A percentile compares a stretch with the other conserved stretches of the same genome.
Evolutionary conservation across 108 stramenopile species (phyloP).

Genomic region (Cyclotella kingstonii): DNA sequence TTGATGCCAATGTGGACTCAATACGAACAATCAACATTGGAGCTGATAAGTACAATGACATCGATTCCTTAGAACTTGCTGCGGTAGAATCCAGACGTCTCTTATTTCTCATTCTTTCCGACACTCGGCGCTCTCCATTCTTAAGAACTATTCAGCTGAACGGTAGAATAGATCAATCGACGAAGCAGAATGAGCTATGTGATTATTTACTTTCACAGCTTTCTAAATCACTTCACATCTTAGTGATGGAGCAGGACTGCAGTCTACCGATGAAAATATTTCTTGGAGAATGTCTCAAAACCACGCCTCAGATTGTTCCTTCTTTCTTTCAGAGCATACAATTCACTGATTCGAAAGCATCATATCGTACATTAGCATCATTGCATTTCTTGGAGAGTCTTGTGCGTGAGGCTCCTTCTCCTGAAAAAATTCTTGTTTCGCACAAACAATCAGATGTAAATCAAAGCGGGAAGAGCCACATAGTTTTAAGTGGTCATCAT

Average conservation of each 20-base stretch:
- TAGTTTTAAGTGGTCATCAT: neutral
- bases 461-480: neutral
- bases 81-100: constrained; percentile 60
- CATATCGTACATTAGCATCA: constrained; percentile 50
- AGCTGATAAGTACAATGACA: constrained; percentile 26
- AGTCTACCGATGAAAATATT: constrained; percentile 41
- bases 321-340: constrained; percentile 48
- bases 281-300: constrained; percentile 40
- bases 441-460: neutral
- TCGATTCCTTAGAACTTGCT: constrained; percentile 19
- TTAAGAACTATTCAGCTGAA: constrained; percentile 24
- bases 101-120: constrained; percentile 58
- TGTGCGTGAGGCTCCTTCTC: constrained; percentile 48
- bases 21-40: constrained; percentile 29
- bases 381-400: constrained; percentile 51
- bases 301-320: constrained; percentile 50
- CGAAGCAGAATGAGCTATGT: constrained; percentile 19
- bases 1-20: constrained; percentile 23
- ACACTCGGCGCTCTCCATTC: constrained; percentile 51
- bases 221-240: constrained; percentile 32
- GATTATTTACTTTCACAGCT: constrained; percentile 21
- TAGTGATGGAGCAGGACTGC: constrained; percentile 35
- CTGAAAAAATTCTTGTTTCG: constrained; percentile 8
- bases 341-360: constrained; percentile 58
- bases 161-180: neutral